phyloP scores from a whole-genome alignment of 306 rosid species.

The Morella rubra region DNA sequence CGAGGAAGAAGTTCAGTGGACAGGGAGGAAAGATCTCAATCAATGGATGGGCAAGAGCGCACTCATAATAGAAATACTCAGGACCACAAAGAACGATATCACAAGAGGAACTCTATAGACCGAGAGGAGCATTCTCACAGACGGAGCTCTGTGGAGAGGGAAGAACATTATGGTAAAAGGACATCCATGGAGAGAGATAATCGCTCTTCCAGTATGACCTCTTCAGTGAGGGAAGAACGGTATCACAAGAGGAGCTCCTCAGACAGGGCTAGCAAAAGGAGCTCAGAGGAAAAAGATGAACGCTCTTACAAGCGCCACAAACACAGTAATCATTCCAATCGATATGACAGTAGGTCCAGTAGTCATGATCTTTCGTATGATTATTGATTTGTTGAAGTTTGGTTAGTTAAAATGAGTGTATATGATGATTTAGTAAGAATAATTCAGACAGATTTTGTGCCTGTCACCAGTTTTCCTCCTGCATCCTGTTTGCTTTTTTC shows the following conservation, averaged over 20 bases:
- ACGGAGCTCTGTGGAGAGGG: conserved; percentile 38
- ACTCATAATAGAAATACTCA: conserved; percentile 13
- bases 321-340: conserved; percentile 33
- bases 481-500: too few relatives aligned
- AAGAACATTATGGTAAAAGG: conserved; percentile 20
- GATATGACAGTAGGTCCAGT: conserved; percentile 30
- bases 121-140: conserved; percentile 31
- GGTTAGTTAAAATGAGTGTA: background rate
- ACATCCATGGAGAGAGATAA: conserved; percentile 20
- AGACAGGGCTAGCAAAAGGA: background rate
- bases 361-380: background rate
- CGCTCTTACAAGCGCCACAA: conserved; percentile 40
- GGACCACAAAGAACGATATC: conserved; percentile 31
- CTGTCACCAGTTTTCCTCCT: too few relatives aligned
- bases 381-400: background rate
- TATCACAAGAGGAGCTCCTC: conserved; percentile 44
- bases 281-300: conserved; percentile 40
- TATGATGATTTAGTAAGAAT: too few relatives aligned
- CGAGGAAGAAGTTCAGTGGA: conserved; percentile 45
- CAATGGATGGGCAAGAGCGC: conserved; percentile 32
- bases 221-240: conserved; percentile 27
- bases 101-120: conserved; percentile 40
- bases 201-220: conserved; percentile 27
- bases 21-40: conserved; percentile 40
- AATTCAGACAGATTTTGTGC: too few relatives aligned